Evolutionary conservation across 176 grass and related monocot species (phyloP), one percentile per base, ranked within the genome.

Genomic region (Puccinellia tenuiflora): DNA sequence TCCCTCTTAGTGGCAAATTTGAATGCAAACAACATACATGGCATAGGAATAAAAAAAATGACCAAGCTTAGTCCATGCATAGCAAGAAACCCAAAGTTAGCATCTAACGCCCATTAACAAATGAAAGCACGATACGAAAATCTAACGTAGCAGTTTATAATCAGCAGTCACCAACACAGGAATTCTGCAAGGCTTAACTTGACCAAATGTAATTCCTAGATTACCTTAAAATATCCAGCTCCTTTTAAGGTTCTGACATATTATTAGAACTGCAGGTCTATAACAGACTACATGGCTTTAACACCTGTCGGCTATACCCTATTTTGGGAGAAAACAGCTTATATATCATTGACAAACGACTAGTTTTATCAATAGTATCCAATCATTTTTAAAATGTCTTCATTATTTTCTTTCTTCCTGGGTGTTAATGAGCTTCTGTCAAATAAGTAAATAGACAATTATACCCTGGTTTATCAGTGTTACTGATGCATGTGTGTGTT

Each of bases 21-120:
- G 57, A 72, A 33, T 81, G 43, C 43, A 45, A 81, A 69, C 24
- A 67, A 53, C n/a, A 75, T 57, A 56, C 56, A 80, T 31, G 20
- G 20, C 7, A 15, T 73, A 80, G 40, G 34, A 76, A 37, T 31
- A 39, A 51, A 71, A 64, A 69, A 37, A 16, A 15, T 20, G 22
- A 37, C 56, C 24, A 62, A 62, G 5, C 37, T 65, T 15, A 50
- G 62, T 43, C 53, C 76, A 76, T 51, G 78, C 40, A 14, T 14
- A 16, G 7, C 22, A 45, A 71, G 68, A 71, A 71, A 24, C 28
- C 33, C 6, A 78, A 89, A 80, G 9, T 63, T 48, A 29, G 15
- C 10, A 20, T 22, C 34, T 22, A 45, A 83, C 28, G 45, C 48
- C 72, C 20, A 65, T 29, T 55, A 38, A 65, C 79, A 46, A 9